phyloP scores from a whole-genome alignment of 805 yeast genomes.

The Candida tammaniensis region DNA sequence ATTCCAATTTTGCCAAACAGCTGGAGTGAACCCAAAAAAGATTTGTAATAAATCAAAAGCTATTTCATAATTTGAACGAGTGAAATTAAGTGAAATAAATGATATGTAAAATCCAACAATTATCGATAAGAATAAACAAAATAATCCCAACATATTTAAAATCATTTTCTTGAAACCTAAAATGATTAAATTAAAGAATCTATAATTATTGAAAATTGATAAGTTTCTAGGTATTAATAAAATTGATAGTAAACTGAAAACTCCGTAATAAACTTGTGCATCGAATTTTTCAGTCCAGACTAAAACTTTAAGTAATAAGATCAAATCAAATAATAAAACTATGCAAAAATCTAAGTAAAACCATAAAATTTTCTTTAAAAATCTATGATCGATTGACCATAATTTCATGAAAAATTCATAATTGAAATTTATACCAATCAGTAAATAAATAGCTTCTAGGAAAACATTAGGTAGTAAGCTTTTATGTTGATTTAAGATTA shows the following conservation, averaged over 20 bases:
- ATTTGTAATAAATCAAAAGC: conserved; percentile 51
- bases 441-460: conserved; percentile 40
- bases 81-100: conserved; percentile 46
- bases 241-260: conserved; percentile 45
- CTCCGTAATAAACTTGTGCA: conserved; percentile 23
- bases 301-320: conserved; percentile 24
- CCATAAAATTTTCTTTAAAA: conserved; percentile 52
- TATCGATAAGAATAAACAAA: conserved; percentile 47
- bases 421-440: conserved; percentile 45
- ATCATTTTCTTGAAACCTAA: conserved; percentile 51
- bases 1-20: conserved; percentile 57
- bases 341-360: conserved; percentile 47
- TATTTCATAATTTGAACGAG: conserved; percentile 40
- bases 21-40: conserved; percentile 58
- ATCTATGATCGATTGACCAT: conserved; percentile 42
- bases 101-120: conserved; percentile 56
- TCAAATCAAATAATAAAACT: conserved; percentile 34
- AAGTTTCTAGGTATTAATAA: conserved; percentile 49
- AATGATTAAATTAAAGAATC: conserved; percentile 50
- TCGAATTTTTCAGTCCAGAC: conserved; percentile 14
- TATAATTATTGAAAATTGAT: conserved; percentile 48
- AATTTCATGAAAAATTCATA: conserved; percentile 46
- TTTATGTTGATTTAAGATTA: conserved; percentile 27
- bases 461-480: conserved; percentile 6
- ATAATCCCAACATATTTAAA: conserved; percentile 47